Conservation (phyloP, 371 early-diverging fungal species). For the Dichotomocladium elegans region DNA sequence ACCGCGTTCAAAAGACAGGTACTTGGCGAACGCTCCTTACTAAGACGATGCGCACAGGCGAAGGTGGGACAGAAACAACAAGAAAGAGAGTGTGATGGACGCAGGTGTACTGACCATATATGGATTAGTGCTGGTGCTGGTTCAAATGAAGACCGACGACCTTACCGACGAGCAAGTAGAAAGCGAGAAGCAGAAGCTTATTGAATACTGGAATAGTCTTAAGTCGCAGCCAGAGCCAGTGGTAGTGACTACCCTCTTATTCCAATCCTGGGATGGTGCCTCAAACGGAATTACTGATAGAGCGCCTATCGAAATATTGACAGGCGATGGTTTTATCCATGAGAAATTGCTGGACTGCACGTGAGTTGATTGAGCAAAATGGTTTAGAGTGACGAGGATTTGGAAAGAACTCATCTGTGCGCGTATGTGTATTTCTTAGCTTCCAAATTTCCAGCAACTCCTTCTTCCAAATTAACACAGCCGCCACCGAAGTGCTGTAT, state of each 20-base stretch:
- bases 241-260: conserved; percentile 48
- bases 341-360: conserved; percentile 61
- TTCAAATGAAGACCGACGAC: conserved; percentile 56
- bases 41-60: conserved; percentile 45
- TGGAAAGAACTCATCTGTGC: too few species aligned
- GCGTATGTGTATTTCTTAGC: too few species aligned
- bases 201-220: conserved; percentile 23
- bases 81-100: background rate
- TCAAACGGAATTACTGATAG: conserved; percentile 59
- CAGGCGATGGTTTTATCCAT: conserved; percentile 59
- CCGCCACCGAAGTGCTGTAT: conserved; percentile 69
- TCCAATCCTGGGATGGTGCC: conserved; percentile 52
- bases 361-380: background rate
- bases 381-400: too few species aligned
- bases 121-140: conserved; percentile 53
- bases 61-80: conserved; percentile 14
- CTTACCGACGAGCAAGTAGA: conserved; percentile 37
- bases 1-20: conserved; percentile 56
- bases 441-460: conserved; percentile 76
- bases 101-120: background rate
- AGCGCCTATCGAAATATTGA: conserved; percentile 44
- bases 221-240: conserved; percentile 2
- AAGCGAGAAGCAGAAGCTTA: conserved; percentile 33
- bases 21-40: conserved; percentile 66
- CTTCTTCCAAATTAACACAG: conserved; percentile 85